Evolutionary conservation across 345 rosid genomes (phyloP), one percentile per base, ranked within the genome.

Genomic region (Eutrema heterophyllum): DNA sequence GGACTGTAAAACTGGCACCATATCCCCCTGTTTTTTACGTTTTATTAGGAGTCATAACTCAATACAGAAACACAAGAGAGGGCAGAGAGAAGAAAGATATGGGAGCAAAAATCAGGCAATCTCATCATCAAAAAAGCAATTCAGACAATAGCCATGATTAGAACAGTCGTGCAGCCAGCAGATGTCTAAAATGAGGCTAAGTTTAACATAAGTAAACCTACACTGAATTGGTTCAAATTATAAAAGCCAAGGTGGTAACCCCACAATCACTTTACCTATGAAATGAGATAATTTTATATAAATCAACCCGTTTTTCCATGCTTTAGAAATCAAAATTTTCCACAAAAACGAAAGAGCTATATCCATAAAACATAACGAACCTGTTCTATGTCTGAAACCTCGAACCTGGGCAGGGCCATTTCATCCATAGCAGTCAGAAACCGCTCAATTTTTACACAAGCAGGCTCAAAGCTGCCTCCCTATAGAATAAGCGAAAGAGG

Each of bases 1-100:
- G 78, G 90, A 90, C 81, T 85, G 86, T 67, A 88, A 64, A 80
- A 90, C 90, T 46, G 94, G 87, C 59, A 74, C 79, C 93, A 88
- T 84, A 45, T 86, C 62, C 36, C 96, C 91, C 96, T 90, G 87
- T 69, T 56, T 71, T 21, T 65, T 36, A 71, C 66, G 49, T 56
- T 75, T 68, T 63, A 70, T 71, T 54, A 84, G 81, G 49, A 77
- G 36, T 48, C 73, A 16, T 35, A 58, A 44, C 35, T 41, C 39
- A 9, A 66, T 9, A 36, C 58, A 63, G 12, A 64, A 57, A 77
- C 24, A 71, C 63, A 64, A 66, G 43, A 64, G 21, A 66, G 4
- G 13, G 21, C 40, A 51, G 49, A 33, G 4, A 35, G 9, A 51
- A 33, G 14, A 41, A 66, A 15, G 2, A 40, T 38, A 13, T 12